These are phyloP conservation scores for Solanum dulcamara DNA, from an alignment of 257 asterid species.

Conservation along the genomic window DNA sequence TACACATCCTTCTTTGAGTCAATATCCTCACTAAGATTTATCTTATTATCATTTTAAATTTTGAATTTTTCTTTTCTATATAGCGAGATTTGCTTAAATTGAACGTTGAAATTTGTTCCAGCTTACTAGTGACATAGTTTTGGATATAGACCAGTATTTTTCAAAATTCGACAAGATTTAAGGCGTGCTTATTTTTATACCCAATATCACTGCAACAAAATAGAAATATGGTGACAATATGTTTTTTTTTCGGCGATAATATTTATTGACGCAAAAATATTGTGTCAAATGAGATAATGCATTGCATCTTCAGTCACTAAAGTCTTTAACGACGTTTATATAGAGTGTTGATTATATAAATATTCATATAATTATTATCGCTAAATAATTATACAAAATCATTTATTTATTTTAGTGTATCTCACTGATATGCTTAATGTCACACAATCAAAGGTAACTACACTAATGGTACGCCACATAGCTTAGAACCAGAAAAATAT, in stretches of 20 bases:
- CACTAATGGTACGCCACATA: neutral
- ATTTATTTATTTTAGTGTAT: too few relatives aligned
- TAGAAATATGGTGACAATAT: too few relatives aligned
- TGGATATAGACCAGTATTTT: neutral
- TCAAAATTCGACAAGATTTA: neutral
- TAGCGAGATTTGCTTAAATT: neutral
- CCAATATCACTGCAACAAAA: too few relatives aligned
- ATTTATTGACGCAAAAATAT: too few relatives aligned
- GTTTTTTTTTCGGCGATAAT: too few relatives aligned
- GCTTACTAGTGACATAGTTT: neutral
- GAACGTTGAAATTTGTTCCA: neutral
- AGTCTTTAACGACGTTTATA: too few relatives aligned
- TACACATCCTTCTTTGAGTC: neutral
- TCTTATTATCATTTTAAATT: neutral
- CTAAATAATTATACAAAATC: too few relatives aligned
- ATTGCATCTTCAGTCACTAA: too few relatives aligned
- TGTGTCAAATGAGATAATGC: too few relatives aligned
- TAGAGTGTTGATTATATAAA: too few relatives aligned
- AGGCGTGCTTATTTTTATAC: neutral
- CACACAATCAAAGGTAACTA: neutral
- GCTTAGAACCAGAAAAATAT: neutral
- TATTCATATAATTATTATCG: too few relatives aligned
- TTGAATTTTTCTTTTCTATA: neutral
- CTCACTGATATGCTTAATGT: too few relatives aligned
- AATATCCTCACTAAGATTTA: neutral